Evolutionary conservation across 2,329 filamentous ascomycete genomes (phyloP), one percentile per base, ranked within the genome.

Genomic region (Aspergillus quadrilineatus): DNA sequence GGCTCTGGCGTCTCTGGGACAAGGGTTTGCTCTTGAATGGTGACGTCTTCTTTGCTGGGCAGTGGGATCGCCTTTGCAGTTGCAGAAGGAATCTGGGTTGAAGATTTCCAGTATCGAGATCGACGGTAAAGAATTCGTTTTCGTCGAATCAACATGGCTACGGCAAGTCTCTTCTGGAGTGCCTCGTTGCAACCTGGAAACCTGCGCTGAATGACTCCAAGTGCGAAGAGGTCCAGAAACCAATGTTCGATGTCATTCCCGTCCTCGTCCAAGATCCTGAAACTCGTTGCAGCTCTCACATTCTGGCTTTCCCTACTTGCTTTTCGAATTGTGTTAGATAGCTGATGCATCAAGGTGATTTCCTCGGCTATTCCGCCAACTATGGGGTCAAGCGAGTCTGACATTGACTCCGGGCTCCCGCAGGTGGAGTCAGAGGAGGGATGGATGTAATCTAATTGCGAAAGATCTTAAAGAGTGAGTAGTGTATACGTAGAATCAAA

Each of bases 241-340:
- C 15, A 42, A 7, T 32, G 49, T 4, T 43, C 55, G 7, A 41
- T n/a, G 34, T 56, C 55, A 15, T 56, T 39, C 4, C 55, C 55
- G 4, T 56, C 41, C 22, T 52, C 42, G 32, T 56, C 43, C 12
- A 14, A 22, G 10, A 56, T 28, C 10, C 10, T 15, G 37, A 56
- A 56, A 2, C 42, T n/a, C 1, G 22, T 36, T 6, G 55, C 48
- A 4, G 36, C 55, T 26, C 36, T 56, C 32, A 34, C 10, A 26
- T 56, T 56, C 7, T 56, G 55, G 6, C 17, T 37, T 26, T 53
- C 34, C 2, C 43, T 53, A 36, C 55, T 56, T 43, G 55, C 55
- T 48, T 47, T 56, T 7, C 55, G 55, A 14, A 56, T 56, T 17
- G 28, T 56, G 49, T 56, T 56, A 7, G 49, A 56, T 15, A 56